A percentile compares a stretch with the other conserved stretches of the same genome.
These are phyloP conservation scores for Brettanomyces naardenensis DNA, from an alignment of 805 yeast species.

Conservation along the genomic window DNA sequence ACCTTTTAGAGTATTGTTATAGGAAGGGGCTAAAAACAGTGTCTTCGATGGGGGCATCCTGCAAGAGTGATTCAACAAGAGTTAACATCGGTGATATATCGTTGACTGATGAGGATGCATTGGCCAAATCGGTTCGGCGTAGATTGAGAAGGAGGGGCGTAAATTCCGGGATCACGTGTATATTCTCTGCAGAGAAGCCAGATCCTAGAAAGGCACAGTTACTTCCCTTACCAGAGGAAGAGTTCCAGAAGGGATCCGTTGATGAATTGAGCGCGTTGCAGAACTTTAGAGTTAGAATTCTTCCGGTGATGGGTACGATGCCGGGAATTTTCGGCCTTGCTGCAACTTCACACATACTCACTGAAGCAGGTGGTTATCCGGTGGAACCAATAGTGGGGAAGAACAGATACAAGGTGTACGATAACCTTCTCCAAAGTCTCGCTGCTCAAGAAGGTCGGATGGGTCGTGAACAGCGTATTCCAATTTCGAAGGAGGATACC, in stretches of 20 bases:
- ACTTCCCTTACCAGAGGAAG: constrained; percentile 78
- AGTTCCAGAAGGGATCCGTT: constrained; percentile 72
- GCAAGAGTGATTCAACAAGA: constrained; percentile 92
- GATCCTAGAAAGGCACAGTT: constrained; percentile 88
- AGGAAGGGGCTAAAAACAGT: constrained; percentile 56
- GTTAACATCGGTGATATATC: constrained; percentile 85
- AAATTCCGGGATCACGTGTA: constrained; percentile 68
- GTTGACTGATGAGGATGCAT: constrained; percentile 87
- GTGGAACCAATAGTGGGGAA: constrained; percentile 88
- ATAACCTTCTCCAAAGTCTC: constrained; percentile 69
- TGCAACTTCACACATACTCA: constrained; percentile 75
- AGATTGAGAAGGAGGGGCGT: constrained; percentile 78
- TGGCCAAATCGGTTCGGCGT: constrained; percentile 81
- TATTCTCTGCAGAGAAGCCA: constrained; percentile 92
- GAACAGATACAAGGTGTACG: constrained; percentile 78
- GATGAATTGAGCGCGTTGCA: constrained; percentile 80
- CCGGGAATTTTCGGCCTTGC: constrained; percentile 95
- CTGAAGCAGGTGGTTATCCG: constrained; percentile 79
- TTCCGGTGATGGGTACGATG: constrained; percentile 94
- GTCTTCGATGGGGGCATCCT: constrained; percentile 95
- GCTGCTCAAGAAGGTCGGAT: constrained; percentile 83
- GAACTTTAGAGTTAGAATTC: constrained; percentile 87
- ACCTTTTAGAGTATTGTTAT: constrained; percentile 68
- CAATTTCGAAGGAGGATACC: constrained; percentile 63
- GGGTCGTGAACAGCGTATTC: constrained; percentile 66